Evolutionary conservation across 2,329 filamentous ascomycete genomes (phyloP).

Genomic region (Aspergillus latus): DNA sequence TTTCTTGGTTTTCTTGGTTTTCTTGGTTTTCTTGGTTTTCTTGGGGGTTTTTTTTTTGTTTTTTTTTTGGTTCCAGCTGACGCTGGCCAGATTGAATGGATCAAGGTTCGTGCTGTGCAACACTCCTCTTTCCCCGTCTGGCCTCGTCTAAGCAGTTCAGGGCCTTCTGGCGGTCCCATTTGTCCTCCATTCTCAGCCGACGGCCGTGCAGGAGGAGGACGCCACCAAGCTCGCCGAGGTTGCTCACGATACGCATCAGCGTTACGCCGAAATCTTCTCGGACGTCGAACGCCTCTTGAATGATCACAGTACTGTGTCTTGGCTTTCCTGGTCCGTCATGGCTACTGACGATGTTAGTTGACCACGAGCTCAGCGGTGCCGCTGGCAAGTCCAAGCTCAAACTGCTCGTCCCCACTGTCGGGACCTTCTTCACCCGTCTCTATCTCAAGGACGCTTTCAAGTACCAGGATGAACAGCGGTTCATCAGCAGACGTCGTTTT

Average conservation of each 20-base stretch:
- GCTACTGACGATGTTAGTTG: conserved; percentile 51
- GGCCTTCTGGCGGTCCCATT: conserved; percentile 91
- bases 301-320: conserved; percentile 70
- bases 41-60: conserved; percentile 4
- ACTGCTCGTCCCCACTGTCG: conserved; percentile 84
- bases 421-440: conserved; percentile 89
- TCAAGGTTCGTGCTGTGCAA: conserved; percentile 61
- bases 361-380: conserved; percentile 65
- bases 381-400: conserved; percentile 83
- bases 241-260: conserved; percentile 75
- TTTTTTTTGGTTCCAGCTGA: neutral
- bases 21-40: too few species aligned
- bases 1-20: too few species aligned
- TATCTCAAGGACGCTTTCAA: conserved; percentile 86
- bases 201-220: conserved; percentile 73
- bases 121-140: neutral
- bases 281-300: conserved; percentile 91
- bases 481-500: conserved; percentile 87
- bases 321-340: conserved; percentile 2
- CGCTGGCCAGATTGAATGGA: conserved; percentile 71
- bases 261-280: conserved; percentile 92
- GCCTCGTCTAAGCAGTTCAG: conserved; percentile 22
- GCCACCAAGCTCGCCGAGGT: conserved; percentile 66
- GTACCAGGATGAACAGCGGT: conserved; percentile 80
- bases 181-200: conserved; percentile 92